Evolutionary conservation across 164 flowering plant genomes (phyloP).

Genomic region (Vitis rupestris): DNA sequence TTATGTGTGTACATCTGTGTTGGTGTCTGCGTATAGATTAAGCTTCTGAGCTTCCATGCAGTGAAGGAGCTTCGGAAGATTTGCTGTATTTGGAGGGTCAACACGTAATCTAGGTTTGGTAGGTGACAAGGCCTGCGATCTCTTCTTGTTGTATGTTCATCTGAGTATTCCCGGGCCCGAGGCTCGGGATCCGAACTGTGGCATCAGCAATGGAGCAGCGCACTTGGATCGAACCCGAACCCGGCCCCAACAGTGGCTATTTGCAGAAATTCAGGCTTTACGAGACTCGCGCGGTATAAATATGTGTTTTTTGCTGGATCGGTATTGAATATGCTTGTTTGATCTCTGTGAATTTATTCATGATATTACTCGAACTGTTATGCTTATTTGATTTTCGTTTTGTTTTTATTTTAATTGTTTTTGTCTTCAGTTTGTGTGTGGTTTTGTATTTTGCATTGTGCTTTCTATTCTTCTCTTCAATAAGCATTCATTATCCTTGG

Average conservation of each 20-base stretch:
- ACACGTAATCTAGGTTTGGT: slow-evolving; percentile 15
- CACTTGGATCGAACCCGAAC: slow-evolving; percentile 20
- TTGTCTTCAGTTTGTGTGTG: no score
- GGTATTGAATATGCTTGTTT: not conserved
- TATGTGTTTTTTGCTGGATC: not conserved
- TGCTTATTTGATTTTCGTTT: not conserved
- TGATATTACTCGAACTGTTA: not conserved
- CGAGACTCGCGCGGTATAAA: slow-evolving; percentile 85
- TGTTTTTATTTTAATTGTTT: not conserved
- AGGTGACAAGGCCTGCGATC: slow-evolving; percentile 13
- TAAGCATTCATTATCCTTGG: no score
- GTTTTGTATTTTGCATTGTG: no score
- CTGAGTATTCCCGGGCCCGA: slow-evolving; percentile 31
- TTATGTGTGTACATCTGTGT: no score
- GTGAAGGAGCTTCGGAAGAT: slow-evolving; percentile 13
- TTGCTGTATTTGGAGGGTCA: slow-evolving; percentile 40
- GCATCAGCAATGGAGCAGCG: slow-evolving; percentile 31
- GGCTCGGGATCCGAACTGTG: slow-evolving; percentile 52
- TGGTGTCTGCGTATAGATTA: not conserved
- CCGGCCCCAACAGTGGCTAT: slow-evolving; percentile 20
- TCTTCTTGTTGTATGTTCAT: slow-evolving; percentile 14
- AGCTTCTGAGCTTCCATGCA: not conserved
- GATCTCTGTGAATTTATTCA: not conserved
- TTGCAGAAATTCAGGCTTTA: slow-evolving; percentile 86
- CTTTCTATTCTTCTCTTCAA: no score